A percentile compares a stretch with the other conserved stretches of the same genome.
phyloP scores from a whole-genome alignment of 2,329 filamentous ascomycete species.

The Dothistroma pini region DNA sequence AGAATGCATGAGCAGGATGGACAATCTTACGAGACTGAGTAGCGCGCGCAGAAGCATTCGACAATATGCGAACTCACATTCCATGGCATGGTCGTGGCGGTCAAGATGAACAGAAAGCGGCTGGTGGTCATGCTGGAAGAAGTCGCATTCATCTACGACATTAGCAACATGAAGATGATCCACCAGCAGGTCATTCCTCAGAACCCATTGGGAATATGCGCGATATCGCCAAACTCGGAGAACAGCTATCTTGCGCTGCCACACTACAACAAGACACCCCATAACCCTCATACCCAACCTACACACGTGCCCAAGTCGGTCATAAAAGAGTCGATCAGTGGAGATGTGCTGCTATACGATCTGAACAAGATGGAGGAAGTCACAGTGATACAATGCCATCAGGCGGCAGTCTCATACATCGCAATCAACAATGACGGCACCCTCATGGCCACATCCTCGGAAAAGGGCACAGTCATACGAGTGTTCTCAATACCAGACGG shows the following conservation, averaged over 20 bases:
- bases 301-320: slow-evolving; percentile 80
- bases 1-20: slow-evolving; percentile 9
- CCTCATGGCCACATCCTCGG: slow-evolving; percentile 86
- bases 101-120: slow-evolving; percentile 90
- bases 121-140: slow-evolving; percentile 92
- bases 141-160: slow-evolving; percentile 97
- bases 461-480: slow-evolving; percentile 95
- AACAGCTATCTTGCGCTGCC: slow-evolving; percentile 96
- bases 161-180: slow-evolving; percentile 94
- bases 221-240: slow-evolving; percentile 88
- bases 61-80: slow-evolving; percentile 99
- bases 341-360: slow-evolving; percentile 91
- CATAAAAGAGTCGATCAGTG: slow-evolving; percentile 67
- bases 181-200: slow-evolving; percentile 92
- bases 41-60: slow-evolving; percentile 56
- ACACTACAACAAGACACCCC: slow-evolving; percentile 61
- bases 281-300: slow-evolving; percentile 49
- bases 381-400: slow-evolving; percentile 93
- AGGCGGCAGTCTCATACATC: slow-evolving; percentile 84
- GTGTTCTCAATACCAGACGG: slow-evolving; percentile 90
- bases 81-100: slow-evolving; percentile 89
- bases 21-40: slow-evolving; percentile 19
- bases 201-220: slow-evolving; percentile 82
- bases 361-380: slow-evolving; percentile 84
- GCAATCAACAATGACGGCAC: slow-evolving; percentile 91